Evolutionary conservation across 495 filamentous ascomycete species (phyloP).

Genomic region (Trichoderma reesei): DNA sequence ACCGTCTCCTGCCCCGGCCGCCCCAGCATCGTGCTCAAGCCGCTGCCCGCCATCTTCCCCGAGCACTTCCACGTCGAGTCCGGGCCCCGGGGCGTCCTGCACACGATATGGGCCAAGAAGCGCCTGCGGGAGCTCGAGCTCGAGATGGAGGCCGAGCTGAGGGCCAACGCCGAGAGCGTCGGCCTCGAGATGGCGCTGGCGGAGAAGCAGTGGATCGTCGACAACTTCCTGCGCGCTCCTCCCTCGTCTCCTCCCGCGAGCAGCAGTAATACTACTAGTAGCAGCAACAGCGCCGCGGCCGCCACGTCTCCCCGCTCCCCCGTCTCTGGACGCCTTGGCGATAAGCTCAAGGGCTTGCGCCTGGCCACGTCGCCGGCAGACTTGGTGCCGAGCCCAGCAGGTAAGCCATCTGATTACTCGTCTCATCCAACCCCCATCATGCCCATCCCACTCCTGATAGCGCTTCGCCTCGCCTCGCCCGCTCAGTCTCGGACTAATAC

Average conservation of each 20-base stretch:
- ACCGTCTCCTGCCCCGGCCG: conserved; percentile 42
- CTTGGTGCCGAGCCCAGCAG: conserved; percentile 35
- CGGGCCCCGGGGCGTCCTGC: conserved; percentile 52
- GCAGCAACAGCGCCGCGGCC: no score
- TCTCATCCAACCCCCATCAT: neutral
- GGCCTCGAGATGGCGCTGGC: conserved; percentile 70
- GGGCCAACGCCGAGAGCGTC: conserved; percentile 62
- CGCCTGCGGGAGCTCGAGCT: conserved; percentile 58
- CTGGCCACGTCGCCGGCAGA: conserved; percentile 60
- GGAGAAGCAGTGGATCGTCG: conserved; percentile 66
- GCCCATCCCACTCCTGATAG: no score
- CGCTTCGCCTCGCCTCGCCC: conserved; percentile 2
- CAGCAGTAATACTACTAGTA: no score
- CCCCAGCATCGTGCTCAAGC: conserved; percentile 47
- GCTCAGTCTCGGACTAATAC: neutral
- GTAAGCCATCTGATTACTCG: conserved; percentile 24
- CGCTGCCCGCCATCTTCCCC: conserved; percentile 72
- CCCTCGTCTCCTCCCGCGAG: conserved; percentile 21
- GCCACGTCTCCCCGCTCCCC: conserved; percentile 43
- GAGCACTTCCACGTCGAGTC: conserved; percentile 38
- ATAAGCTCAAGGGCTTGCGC: conserved; percentile 68
- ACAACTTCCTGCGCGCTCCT: conserved; percentile 19
- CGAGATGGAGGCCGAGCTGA: conserved; percentile 57
- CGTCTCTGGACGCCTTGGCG: conserved; percentile 54
- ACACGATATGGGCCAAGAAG: conserved; percentile 76